Base-by-base conservation (phyloP, 345 rosid species). In the Carallia pectinifolia region DNA sequence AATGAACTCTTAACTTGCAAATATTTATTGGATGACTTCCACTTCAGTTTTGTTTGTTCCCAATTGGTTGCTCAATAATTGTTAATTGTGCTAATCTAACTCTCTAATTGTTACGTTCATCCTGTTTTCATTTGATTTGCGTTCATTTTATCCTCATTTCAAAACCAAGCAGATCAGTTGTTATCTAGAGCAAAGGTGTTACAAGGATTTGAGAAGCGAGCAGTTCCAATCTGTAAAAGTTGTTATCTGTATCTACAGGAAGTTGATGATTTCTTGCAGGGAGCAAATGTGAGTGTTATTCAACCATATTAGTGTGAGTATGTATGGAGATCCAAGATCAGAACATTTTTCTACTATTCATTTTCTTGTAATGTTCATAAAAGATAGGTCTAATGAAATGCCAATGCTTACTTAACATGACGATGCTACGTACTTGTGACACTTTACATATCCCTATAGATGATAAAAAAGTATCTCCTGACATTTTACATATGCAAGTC, bases 171-270 rank as follows among this genome's bases (percentile, higher is more conserved):
- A 75, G 79, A 75, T 75, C 36, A 75, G 74, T 0, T 70, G 62
- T 59, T 64, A 69, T 34, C 70, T 75, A 30, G 79, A 75, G 71
- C 79, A 75, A 70, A 75, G 74, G 58, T 75, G 74, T 64, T 75
- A 75, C 65, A 70, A 61, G 63, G 79, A 75, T 75, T 70, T 75
- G 62, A 75, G 79, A 65, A 70, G 12, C 33, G 79, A 75, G 61
- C 79, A 75, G 56, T 69, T 75, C 31, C 74, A 69, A 33, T 75
- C 74, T 38, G 79, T 75, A 38, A 75, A 70, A 75, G 53, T 75
- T 39, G 71, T 69, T 17, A 60, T 70, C 36, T 64, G 67, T 33
- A 70, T 75, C 61, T 75, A 75, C 71, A 75, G 74, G 71, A 75
- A 75, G 61, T 60, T 75, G 73, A 59, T 75, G 53, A 19, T 70